These are phyloP conservation scores for Pseudogymnoascus sp. DNA, from an alignment of 2,329 filamentous ascomycete genomes.

Conservation along the genomic window DNA sequence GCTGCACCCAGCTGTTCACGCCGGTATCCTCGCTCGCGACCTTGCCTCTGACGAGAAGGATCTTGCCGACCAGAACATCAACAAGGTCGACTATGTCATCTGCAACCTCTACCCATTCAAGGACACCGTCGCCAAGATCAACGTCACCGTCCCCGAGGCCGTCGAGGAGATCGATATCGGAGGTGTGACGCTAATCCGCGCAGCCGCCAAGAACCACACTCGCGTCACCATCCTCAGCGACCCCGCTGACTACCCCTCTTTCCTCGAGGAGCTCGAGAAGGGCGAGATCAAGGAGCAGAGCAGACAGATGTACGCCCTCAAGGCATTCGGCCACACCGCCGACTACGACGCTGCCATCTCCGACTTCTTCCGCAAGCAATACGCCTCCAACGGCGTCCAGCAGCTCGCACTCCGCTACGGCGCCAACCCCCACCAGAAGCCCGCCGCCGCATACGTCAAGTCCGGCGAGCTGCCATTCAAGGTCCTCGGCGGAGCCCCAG, in stretches of 20 bases:
- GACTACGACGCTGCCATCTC: constrained; percentile 94
- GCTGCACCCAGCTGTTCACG: constrained; percentile 84
- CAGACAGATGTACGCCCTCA: constrained; percentile 84
- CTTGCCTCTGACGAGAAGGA: constrained; percentile 95
- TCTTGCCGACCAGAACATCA: constrained; percentile 86
- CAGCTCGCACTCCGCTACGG: constrained; percentile 85
- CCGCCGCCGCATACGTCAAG: constrained; percentile 73
- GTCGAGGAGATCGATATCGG: constrained; percentile 99
- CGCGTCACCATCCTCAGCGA: constrained; percentile 95
- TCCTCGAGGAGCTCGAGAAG: constrained; percentile 80
- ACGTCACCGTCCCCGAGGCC: constrained; percentile 91
- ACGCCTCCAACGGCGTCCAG: constrained; percentile 76
- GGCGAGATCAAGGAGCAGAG: constrained; percentile 79
- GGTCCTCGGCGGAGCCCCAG: constrained; percentile 78
- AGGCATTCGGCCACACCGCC: constrained; percentile 96
- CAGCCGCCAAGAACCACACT: constrained; percentile 95
- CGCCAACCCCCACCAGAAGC: constrained; percentile 97
- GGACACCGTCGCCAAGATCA: constrained; percentile 93
- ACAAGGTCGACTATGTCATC: constrained; percentile 91
- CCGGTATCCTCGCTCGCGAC: constrained; percentile 86
- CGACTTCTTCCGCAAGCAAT: constrained; percentile 96
- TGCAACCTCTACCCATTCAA: constrained; percentile 99
- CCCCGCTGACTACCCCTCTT: constrained; percentile 86
- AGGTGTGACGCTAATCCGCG: constrained; percentile 90
- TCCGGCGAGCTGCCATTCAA: constrained; percentile 82